phyloP scores from a whole-genome alignment of 805 yeast species.

The Saccharomycopsis microspora region DNA sequence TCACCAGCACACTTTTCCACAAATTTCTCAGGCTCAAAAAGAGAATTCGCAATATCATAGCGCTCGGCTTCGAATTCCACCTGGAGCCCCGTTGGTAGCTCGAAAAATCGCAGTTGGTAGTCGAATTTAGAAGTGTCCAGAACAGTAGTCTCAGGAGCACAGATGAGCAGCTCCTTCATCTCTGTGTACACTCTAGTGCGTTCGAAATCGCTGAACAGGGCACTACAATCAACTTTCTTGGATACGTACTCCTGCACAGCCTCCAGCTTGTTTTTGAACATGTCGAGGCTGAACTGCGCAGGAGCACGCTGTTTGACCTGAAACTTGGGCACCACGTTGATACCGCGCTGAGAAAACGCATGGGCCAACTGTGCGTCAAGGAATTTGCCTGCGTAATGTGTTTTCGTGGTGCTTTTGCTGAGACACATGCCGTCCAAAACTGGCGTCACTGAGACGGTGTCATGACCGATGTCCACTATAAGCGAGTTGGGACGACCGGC shows the following conservation, averaged over 20 bases:
- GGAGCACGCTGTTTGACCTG: conserved; percentile 35
- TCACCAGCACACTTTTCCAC: conserved; percentile 18
- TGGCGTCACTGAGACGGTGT: conserved; percentile 64
- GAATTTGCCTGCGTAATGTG: conserved; percentile 64
- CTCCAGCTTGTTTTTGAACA: conserved; percentile 3
- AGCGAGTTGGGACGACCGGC: conserved; percentile 81
- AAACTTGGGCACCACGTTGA: conserved; percentile 35
- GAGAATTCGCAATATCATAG: conserved; percentile 54
- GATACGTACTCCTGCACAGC: background rate
- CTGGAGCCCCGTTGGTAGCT: conserved; percentile 67
- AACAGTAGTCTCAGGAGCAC: conserved; percentile 35
- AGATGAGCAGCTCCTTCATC: conserved; percentile 62
- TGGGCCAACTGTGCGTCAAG: conserved; percentile 22
- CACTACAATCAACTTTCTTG: background rate
- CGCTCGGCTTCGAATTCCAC: conserved; percentile 51
- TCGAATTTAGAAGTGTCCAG: conserved; percentile 18
- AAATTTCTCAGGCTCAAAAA: conserved; percentile 51
- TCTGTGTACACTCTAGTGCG: conserved; percentile 48
- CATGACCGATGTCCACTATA: conserved; percentile 81
- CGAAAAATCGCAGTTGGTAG: conserved; percentile 37
- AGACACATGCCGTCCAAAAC: conserved; percentile 74
- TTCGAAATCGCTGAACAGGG: conserved; percentile 45
- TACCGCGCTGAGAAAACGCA: conserved; percentile 18
- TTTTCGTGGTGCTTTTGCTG: conserved; percentile 56
- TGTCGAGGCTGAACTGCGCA: conserved; percentile 15